These are phyloP conservation scores for Mycena amicta DNA, from an alignment of 768 basidiomycete species.

Conservation along the genomic window DNA sequence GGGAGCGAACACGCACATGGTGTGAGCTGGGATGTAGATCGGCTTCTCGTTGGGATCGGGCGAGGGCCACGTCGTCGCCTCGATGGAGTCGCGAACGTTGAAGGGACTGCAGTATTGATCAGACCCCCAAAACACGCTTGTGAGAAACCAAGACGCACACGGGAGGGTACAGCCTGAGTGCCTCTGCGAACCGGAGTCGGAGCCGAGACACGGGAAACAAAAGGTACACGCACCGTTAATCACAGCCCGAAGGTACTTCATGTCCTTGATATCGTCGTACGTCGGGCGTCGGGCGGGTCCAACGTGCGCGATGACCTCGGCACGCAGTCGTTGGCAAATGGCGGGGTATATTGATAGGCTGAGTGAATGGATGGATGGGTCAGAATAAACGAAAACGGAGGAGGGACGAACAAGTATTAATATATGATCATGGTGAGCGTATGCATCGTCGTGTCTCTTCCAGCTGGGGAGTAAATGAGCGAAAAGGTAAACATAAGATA, in stretches of 20 bases:
- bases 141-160: constrained; percentile 37
- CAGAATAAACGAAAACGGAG: not conserved
- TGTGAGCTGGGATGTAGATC: constrained; percentile 36
- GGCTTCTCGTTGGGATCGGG: constrained; percentile 31
- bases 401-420: constrained; percentile 26
- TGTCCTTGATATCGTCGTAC: constrained; percentile 57
- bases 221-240: constrained; percentile 48
- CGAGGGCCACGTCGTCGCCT: constrained; percentile 32
- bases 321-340: constrained; percentile 45
- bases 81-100: constrained; percentile 33
- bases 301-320: constrained; percentile 52
- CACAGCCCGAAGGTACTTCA: constrained; percentile 63
- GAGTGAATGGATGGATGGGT: not conserved
- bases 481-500: too few relatives aligned
- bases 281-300: constrained; percentile 48
- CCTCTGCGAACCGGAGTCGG: constrained; percentile 41
- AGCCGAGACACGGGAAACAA: not conserved
- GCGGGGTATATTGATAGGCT: constrained; percentile 40
- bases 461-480: not conserved
- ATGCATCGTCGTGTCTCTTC: constrained; percentile 26
- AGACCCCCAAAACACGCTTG: not conserved
- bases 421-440: constrained; percentile 37
- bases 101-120: constrained; percentile 31
- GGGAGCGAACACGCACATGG: constrained; percentile 26
- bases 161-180: constrained; percentile 55